Base-by-base conservation (phyloP, 495 filamentous ascomycete species). In the Tetracladium marchalianum region DNA sequence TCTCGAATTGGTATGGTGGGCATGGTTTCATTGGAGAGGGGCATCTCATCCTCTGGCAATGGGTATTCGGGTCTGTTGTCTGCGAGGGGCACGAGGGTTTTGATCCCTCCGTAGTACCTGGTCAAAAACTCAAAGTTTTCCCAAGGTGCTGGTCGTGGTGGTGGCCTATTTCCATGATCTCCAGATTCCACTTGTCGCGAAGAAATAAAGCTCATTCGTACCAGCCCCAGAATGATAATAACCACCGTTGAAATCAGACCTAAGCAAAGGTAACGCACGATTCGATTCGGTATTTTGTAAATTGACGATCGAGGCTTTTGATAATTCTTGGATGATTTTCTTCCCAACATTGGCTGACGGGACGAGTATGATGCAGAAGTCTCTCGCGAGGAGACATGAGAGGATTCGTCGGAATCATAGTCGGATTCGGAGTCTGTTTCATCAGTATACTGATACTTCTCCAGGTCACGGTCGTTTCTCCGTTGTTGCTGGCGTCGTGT, bases 31-130 rank as follows among this genome's bases (percentile, higher is more conserved):
- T 60, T 65, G 12, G 55, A 57, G 38, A 51, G 46, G 44, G 66
- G 63, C 17, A 45, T 35, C 47, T 73, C 70, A 24, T 76, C 75
- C 27, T 65, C 63, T 1, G 63, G 47, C 11, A 68, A 69, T n/a
- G 87, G 87, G 59, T 88, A 95, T 58, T 95, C 84, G 10, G 89
- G 81, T 1, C 70, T 61, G 47, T 83, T 86, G 10, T 82, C 65
- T 12, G 62, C 57, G 37, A 78, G 68, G 7, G 76, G 60, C 0
- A 85, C 76, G 48, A 95, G 53, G 1, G 68, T 79, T 48, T 76
- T 69, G 38, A 95, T 69, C 0, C 89, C 89, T 12, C 89, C 89
- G 60, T 92, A 83, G 60, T 95, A 95, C 44, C 88, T 71, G 39
- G 73, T 80, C 46, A 95, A 63, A 58, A 92, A 88, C 0, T 78